Percentiles rank a stretch among this genome's conserved stretches.
Evolutionary conservation across 768 basidiomycete species (phyloP).

Genomic region (Suillus variegatus): DNA sequence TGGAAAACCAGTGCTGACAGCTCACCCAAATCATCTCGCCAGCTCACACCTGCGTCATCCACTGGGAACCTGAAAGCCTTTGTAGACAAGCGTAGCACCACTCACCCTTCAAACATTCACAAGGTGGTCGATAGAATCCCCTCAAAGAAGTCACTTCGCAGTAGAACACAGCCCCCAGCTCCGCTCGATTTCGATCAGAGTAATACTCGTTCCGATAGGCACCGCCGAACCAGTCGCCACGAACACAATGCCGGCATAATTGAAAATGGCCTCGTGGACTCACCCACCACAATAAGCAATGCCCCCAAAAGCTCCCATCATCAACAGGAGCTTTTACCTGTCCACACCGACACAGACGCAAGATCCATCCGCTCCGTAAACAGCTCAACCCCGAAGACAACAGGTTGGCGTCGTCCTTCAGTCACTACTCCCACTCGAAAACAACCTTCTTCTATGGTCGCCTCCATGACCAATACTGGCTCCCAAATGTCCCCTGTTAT

Average conservation of each 20-base stretch:
- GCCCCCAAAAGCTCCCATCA: conserved; percentile 15
- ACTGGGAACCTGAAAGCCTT: conserved; percentile 31
- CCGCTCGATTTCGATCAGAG: conserved; percentile 27
- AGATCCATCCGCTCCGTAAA: conserved; percentile 26
- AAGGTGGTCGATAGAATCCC: conserved; percentile 14
- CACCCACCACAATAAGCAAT: conserved; percentile 18
- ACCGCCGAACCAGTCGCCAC: conserved; percentile 18
- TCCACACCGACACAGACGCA: conserved; percentile 23
- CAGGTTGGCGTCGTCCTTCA: conserved; percentile 18
- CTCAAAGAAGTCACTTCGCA: conserved; percentile 29
- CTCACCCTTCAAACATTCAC: conserved; percentile 11
- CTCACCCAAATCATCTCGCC: conserved; percentile 18
- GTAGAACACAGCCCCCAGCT: conserved; percentile 28
- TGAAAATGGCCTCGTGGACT: conserved; percentile 19
- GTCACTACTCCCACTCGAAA: conserved; percentile 24
- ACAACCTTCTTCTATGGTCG: conserved; percentile 33
- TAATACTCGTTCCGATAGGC: conserved; percentile 9
- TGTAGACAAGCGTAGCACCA: conserved; percentile 20
- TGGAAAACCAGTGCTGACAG: conserved; percentile 16
- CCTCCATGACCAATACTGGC: conserved; percentile 54
- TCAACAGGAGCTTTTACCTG: conserved; percentile 17
- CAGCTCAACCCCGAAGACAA: conserved; percentile 29
- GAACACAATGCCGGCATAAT: conserved; percentile 17
- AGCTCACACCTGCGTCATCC: conserved; percentile 33
- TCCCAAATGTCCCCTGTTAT: conserved; percentile 48